These are phyloP conservation scores for Pseudovirgaria hyperparasitica DNA, from an alignment of 2,329 filamentous ascomycete genomes.

Conservation along the genomic window DNA sequence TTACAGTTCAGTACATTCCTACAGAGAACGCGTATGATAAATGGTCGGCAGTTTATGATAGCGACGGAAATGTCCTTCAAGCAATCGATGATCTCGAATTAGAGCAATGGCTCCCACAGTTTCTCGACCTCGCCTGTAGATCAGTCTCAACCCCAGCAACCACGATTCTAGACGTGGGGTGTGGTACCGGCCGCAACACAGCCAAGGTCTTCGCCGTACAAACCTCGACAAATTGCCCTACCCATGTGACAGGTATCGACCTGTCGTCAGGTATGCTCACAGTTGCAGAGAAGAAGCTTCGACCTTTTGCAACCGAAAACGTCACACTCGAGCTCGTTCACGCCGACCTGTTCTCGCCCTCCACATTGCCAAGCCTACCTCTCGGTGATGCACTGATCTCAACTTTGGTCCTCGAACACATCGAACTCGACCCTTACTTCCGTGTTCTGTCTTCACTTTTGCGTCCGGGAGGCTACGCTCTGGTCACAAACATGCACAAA, in stretches of 20 bases:
- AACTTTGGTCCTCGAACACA: constrained; percentile 53
- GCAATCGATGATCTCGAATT: constrained; percentile 48
- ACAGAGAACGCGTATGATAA: constrained; percentile 35
- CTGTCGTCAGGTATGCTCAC: constrained; percentile 45
- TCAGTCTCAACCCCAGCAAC: constrained; percentile 8
- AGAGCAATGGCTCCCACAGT: constrained; percentile 34
- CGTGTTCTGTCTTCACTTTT: constrained; percentile 30
- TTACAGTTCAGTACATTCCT: constrained; percentile 20
- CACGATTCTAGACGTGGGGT: constrained; percentile 48
- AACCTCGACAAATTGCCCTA: constrained; percentile 8
- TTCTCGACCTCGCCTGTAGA: constrained; percentile 24
- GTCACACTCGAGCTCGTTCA: constrained; percentile 10
- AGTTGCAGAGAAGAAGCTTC: constrained; percentile 32
- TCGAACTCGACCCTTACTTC: constrained; percentile 42
- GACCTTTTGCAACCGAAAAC: neutral
- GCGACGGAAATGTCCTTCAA: constrained; percentile 54
- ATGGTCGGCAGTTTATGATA: constrained; percentile 48
- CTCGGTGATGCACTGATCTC: constrained; percentile 38
- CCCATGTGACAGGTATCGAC: constrained; percentile 41
- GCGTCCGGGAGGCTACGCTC: constrained; percentile 33
- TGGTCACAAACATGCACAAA: constrained; percentile 57
- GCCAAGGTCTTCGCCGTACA: constrained; percentile 31
- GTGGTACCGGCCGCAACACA: constrained; percentile 53
- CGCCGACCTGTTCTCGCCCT: constrained; percentile 18
- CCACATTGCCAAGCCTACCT: constrained; percentile 2